Percentiles rank a stretch among this genome's conserved stretches.
Evolutionary conservation across 1,284 basidiomycete genomes (phyloP).

Genomic region (Ganoderma multipileum): DNA sequence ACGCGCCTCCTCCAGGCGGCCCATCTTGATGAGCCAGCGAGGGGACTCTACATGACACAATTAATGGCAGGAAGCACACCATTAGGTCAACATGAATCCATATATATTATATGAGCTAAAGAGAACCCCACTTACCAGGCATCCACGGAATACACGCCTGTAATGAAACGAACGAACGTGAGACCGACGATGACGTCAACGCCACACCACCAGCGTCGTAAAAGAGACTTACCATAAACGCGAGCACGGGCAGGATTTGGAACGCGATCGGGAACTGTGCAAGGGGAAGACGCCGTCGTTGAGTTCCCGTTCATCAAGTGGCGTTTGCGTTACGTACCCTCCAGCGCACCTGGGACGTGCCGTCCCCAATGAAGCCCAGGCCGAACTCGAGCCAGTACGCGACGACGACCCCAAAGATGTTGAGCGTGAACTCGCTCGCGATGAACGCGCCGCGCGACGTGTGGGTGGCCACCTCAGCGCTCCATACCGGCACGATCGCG

Average conservation of each 20-base stretch:
- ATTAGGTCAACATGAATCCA: background rate
- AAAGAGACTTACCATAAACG: constrained; percentile 45
- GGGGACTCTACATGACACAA: constrained; percentile 51
- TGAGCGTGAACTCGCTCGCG: constrained; percentile 47
- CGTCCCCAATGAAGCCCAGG: constrained; percentile 55
- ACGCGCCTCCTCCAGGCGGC: constrained; percentile 53
- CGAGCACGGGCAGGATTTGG: constrained; percentile 53
- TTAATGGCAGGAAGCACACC: background rate
- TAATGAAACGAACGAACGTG: background rate
- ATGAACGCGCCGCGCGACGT: constrained; percentile 51
- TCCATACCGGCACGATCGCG: constrained; percentile 61
- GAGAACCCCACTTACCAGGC: constrained; percentile 36
- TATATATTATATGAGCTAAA: background rate
- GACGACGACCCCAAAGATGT: constrained; percentile 60
- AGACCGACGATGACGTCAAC: constrained; percentile 7
- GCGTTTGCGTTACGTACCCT: constrained; percentile 39
- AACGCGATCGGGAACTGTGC: constrained; percentile 55
- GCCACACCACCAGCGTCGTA: background rate
- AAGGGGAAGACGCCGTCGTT: constrained; percentile 24
- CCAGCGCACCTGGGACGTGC: constrained; percentile 50
- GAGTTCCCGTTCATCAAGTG: background rate
- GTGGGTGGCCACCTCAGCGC: constrained; percentile 53
- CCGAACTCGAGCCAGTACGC: constrained; percentile 64
- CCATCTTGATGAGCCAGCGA: constrained; percentile 61
- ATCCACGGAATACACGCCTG: constrained; percentile 36